These are phyloP conservation scores for Capronia epimyces DNA, from an alignment of 2,329 filamentous ascomycete species.

Conservation along the genomic window DNA sequence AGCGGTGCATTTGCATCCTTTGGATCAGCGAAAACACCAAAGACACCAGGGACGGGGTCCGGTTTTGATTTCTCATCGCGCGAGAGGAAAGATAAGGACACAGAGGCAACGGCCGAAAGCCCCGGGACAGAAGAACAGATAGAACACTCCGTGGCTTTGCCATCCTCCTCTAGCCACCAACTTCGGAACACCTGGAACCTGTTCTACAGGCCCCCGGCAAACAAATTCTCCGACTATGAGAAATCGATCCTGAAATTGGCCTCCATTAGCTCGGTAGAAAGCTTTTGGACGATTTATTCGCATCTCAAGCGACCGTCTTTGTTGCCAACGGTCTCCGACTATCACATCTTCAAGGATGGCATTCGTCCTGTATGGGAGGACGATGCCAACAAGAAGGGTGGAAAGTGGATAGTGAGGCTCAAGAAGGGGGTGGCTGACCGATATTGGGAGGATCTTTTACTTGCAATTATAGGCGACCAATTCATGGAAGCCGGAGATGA, in stretches of 20 bases:
- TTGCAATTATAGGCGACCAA: constrained; percentile 88
- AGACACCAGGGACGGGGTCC: constrained; percentile 62
- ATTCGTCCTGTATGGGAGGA: constrained; percentile 98
- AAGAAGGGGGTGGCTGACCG: constrained; percentile 97
- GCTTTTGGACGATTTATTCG: constrained; percentile 83
- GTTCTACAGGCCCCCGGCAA: constrained; percentile 85
- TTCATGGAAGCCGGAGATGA: constrained; percentile 90
- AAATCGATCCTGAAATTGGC: constrained; percentile 89
- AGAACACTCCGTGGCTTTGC: constrained; percentile 33
- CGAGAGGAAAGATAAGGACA: constrained; percentile 60
- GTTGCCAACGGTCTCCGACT: constrained; percentile 89
- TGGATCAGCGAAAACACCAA: constrained; percentile 78
- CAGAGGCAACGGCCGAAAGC: constrained; percentile 29
- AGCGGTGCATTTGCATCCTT: constrained; percentile 97
- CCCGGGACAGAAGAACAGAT: constrained; percentile 38
- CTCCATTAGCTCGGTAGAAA: constrained; percentile 72
- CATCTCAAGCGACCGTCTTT: constrained; percentile 85
- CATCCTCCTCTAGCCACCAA: constrained; percentile 46
- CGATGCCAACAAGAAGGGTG: constrained; percentile 89
- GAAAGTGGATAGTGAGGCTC: constrained; percentile 94
- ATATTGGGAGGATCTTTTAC: constrained; percentile 91
- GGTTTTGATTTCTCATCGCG: constrained; percentile 69
- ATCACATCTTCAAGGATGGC: constrained; percentile 94
- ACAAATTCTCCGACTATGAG: constrained; percentile 97
- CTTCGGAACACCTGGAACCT: constrained; percentile 89